phyloP scores from a whole-genome alignment of 148 eudicot species.

The Hydrangea macrophylla region DNA sequence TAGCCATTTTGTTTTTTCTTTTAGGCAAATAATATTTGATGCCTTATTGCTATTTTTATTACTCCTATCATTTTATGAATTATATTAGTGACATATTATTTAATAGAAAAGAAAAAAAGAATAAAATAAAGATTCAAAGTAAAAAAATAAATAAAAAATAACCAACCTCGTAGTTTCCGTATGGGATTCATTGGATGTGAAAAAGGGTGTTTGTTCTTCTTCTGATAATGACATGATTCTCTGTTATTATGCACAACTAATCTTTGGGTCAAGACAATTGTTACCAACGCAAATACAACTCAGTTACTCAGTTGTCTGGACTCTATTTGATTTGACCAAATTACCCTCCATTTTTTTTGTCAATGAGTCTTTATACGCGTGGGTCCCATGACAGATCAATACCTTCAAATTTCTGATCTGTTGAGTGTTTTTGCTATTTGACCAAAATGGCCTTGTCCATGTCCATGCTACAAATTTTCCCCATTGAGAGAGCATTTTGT shows the following conservation, averaged over 20 bases:
- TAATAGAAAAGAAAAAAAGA: background rate
- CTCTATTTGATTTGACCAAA: background rate
- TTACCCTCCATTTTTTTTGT: background rate
- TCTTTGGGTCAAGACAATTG: no score
- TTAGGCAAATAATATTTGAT: no score
- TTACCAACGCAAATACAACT: no score
- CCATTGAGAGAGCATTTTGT: no score
- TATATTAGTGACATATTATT: no score
- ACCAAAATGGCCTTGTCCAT: conserved; percentile 1
- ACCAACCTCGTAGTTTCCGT: conserved; percentile 36
- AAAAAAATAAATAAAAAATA: background rate
- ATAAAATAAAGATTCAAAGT: conserved; percentile 1
- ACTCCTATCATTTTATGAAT: no score
- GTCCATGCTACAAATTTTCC: background rate
- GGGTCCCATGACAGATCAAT: background rate
- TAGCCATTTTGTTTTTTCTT: no score
- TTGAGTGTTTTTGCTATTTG: background rate
- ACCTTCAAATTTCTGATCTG: background rate
- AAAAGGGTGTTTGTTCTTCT: background rate
- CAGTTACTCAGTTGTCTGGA: conserved; percentile 2
- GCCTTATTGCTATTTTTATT: no score
- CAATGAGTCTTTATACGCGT: background rate
- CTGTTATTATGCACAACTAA: conserved; percentile 12
- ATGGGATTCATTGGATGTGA: conserved; percentile 10
- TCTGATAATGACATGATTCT: background rate